Percentiles rank a stretch among this genome's conserved stretches.
These are phyloP conservation scores for Alloascoidea africana DNA, from an alignment of 805 yeast species.

Conservation along the genomic window DNA sequence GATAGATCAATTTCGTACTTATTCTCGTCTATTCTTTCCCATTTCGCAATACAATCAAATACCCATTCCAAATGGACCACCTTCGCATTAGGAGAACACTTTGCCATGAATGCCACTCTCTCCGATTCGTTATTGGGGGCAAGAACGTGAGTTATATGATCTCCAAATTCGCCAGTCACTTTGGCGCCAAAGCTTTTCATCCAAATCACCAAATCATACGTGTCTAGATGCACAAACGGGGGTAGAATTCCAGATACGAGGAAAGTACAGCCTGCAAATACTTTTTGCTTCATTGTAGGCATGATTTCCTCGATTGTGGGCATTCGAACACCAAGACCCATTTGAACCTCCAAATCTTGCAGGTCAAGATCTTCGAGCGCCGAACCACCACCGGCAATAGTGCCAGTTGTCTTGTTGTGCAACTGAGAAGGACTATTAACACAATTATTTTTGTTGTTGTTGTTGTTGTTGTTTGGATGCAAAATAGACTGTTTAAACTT, in stretches of 20 bases:
- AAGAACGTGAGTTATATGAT: slow-evolving; percentile 76
- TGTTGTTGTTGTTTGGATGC: no score
- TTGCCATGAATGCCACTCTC: slow-evolving; percentile 69
- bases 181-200: slow-evolving; percentile 82
- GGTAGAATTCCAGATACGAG: slow-evolving; percentile 87
- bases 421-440: no score
- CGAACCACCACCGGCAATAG: no score
- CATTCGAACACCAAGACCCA: no score
- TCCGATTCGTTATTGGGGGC: slow-evolving; percentile 69
- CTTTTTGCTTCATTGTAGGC: slow-evolving; percentile 56
- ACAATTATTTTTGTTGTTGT: no score
- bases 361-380: no score
- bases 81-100: slow-evolving; percentile 41
- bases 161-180: slow-evolving; percentile 55
- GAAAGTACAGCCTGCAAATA: slow-evolving; percentile 53
- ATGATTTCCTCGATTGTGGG: slow-evolving; percentile 61
- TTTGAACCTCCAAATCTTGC: no score
- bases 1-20: slow-evolving; percentile 35
- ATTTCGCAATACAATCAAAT: slow-evolving; percentile 65
- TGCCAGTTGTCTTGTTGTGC: no score
- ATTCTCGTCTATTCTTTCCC: slow-evolving; percentile 56
- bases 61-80: slow-evolving; percentile 92
- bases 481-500: no score
- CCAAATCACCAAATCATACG: slow-evolving; percentile 86
- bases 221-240: slow-evolving; percentile 51